Percentiles rank a stretch among this genome's conserved stretches.
phyloP scores from a whole-genome alignment of 2,329 filamentous ascomycete genomes.

The Sarocladium kiliense region DNA sequence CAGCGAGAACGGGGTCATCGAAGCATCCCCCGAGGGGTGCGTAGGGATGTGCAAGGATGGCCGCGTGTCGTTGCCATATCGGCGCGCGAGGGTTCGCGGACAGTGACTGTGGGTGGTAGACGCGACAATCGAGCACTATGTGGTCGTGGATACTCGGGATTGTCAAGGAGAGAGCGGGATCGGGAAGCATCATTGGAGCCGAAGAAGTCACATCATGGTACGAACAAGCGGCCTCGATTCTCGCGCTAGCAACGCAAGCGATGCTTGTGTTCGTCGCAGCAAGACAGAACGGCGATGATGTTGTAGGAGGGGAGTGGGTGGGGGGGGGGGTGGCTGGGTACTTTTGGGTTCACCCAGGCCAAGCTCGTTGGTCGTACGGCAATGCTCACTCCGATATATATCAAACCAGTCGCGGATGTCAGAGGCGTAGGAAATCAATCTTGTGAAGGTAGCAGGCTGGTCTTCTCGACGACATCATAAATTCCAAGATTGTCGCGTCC shows the following conservation, averaged over 20 bases:
- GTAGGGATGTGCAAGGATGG: constrained; percentile 84
- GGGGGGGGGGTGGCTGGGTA: too few relatives aligned
- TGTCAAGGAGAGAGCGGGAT: constrained; percentile 60
- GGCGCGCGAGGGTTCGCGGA: constrained; percentile 23
- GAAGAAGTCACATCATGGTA: neutral
- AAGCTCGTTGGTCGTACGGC: too few relatives aligned
- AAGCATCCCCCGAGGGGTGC: constrained; percentile 79
- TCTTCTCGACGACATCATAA: too few relatives aligned
- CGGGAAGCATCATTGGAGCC: constrained; percentile 35
- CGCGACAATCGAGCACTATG: constrained; percentile 68
- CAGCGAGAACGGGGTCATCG: constrained; percentile 75
- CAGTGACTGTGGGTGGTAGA: constrained; percentile 65
- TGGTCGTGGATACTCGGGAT: constrained; percentile 83
- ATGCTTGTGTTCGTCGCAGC: neutral
- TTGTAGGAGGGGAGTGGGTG: neutral
- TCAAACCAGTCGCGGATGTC: too few relatives aligned
- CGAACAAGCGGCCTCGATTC: neutral
- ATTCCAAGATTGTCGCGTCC: too few relatives aligned
- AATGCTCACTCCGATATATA: too few relatives aligned
- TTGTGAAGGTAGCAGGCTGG: too few relatives aligned
- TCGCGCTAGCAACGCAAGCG: neutral
- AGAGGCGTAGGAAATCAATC: too few relatives aligned
- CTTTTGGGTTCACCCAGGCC: neutral
- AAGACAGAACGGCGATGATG: neutral
- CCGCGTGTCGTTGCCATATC: constrained; percentile 44